Conservation (phyloP, 1,284 basidiomycete species). For the Coriolopsis trogii region DNA sequence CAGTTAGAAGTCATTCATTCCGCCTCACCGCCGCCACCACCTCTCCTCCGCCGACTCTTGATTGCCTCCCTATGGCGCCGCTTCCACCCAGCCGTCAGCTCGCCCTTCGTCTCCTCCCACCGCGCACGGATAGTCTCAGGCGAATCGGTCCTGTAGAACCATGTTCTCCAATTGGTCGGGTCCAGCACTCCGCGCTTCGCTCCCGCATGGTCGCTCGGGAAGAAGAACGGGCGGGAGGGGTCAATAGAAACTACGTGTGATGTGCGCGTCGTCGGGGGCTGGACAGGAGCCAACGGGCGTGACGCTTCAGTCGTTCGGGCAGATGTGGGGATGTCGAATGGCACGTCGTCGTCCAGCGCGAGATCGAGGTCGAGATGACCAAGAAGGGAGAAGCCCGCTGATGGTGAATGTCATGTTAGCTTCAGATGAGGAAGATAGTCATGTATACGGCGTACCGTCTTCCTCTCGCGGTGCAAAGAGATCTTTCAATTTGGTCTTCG, state of each 20-base stretch:
- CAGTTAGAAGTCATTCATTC: too few species aligned
- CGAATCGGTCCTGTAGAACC: conserved; percentile 55
- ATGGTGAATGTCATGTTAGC: background rate
- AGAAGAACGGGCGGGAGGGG: conserved; percentile 61
- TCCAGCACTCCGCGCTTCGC: conserved; percentile 45
- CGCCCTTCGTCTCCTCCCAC: conserved; percentile 74
- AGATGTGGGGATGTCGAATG: conserved; percentile 14
- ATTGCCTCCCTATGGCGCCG: conserved; percentile 76
- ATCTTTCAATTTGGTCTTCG: conserved; percentile 55
- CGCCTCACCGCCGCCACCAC: conserved; percentile 33
- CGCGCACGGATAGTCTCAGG: conserved; percentile 65
- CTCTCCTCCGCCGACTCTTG: conserved; percentile 58
- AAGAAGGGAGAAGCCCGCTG: conserved; percentile 65
- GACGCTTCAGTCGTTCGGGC: conserved; percentile 25
- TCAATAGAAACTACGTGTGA: conserved; percentile 42
- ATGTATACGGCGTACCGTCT: conserved; percentile 48
- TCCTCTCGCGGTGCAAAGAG: conserved; percentile 70
- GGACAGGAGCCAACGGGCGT: conserved; percentile 10
- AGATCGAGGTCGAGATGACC: conserved; percentile 61
- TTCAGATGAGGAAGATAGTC: background rate
- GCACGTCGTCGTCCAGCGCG: conserved; percentile 58
- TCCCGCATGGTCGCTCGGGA: conserved; percentile 42
- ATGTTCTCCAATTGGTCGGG: conserved; percentile 41
- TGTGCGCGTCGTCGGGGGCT: conserved; percentile 10
- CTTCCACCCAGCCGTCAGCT: conserved; percentile 83